A percentile compares a stretch with the other conserved stretches of the same genome.
These are phyloP conservation scores for Asterella californica DNA, from an alignment of 225 moss, liverwort and hornwort genomes.

Conservation along the genomic window DNA sequence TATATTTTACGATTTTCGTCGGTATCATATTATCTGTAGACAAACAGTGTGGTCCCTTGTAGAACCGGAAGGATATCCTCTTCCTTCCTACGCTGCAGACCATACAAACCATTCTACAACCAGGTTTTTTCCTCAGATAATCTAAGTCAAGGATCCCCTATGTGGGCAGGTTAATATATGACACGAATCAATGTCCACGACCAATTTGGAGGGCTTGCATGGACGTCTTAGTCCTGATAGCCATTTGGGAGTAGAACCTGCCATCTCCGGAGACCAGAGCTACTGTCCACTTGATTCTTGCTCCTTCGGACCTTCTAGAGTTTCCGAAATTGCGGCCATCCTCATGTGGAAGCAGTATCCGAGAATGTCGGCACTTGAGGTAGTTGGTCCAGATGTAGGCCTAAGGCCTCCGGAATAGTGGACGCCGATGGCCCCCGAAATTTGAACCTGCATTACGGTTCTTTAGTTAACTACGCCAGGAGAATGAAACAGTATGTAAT, in stretches of 20 bases:
- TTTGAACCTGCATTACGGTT: conserved; percentile 53
- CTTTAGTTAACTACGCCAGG: neutral
- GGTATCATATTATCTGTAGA: too few species aligned
- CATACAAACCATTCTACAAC: too few species aligned
- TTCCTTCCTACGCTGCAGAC: too few species aligned
- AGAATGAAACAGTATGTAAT: neutral
- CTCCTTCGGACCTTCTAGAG: neutral
- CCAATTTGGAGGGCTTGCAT: too few species aligned
- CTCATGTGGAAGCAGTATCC: neutral
- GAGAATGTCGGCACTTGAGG: conserved; percentile 6
- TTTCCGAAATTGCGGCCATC: neutral
- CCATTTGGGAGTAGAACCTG: neutral
- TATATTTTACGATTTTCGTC: too few species aligned
- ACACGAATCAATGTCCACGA: too few species aligned
- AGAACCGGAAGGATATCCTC: too few species aligned
- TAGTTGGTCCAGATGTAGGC: conserved; percentile 41
- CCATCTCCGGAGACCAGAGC: neutral
- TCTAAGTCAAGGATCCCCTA: too few species aligned
- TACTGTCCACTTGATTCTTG: neutral
- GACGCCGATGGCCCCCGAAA: conserved; percentile 78
- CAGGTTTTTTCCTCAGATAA: too few species aligned
- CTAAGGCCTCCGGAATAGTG: conserved; percentile 62
- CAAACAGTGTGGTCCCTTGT: too few species aligned
- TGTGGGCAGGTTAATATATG: too few species aligned
- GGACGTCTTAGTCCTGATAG: too few species aligned